These are phyloP conservation scores for Rhodamnia rubescens DNA, from an alignment of 345 rosid species.

Conservation along the genomic window DNA sequence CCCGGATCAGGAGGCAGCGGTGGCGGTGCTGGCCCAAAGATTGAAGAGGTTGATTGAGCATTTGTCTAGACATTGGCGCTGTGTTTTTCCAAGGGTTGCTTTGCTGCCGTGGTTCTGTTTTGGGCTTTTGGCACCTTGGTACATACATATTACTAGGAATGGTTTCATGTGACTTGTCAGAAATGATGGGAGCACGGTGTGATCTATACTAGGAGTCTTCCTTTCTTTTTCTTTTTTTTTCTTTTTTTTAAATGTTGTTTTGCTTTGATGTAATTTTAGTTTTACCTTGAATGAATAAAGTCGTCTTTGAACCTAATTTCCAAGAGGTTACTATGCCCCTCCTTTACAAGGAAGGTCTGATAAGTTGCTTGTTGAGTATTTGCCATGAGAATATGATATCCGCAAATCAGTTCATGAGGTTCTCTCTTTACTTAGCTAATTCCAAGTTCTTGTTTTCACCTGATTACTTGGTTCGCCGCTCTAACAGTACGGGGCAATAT, in stretches of 20 bases:
- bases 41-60: conserved; percentile 35
- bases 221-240: neutral
- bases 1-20: conserved; percentile 3
- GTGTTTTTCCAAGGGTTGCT: neutral
- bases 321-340: neutral
- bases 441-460: neutral
- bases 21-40: conserved; percentile 30
- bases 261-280: neutral
- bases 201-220: neutral
- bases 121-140: neutral
- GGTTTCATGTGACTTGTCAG: neutral
- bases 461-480: neutral
- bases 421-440: neutral
- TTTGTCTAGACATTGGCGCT: neutral
- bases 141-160: neutral
- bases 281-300: neutral
- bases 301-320: neutral
- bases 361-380: neutral
- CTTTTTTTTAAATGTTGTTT: neutral
- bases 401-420: neutral
- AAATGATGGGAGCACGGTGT: neutral
- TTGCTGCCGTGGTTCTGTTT: neutral
- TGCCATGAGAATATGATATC: neutral
- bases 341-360: neutral
- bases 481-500: neutral